Percentiles rank a stretch among this genome's conserved stretches.
Conservation (phyloP, 805 yeast genomes). For the Yarrowia deformans region DNA sequence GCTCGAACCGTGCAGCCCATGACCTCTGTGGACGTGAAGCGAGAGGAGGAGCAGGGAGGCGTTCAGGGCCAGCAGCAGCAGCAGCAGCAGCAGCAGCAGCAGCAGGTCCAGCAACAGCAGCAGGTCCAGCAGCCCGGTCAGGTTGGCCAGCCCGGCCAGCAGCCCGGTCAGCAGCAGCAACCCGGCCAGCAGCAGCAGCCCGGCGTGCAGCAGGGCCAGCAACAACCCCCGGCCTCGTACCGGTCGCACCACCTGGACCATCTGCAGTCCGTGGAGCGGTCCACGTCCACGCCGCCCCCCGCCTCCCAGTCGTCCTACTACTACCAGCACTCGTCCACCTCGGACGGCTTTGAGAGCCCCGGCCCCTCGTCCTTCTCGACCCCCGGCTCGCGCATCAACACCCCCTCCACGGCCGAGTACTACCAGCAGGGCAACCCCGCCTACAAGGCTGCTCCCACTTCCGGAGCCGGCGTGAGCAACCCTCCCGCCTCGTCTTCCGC, state of each 20-base stretch:
- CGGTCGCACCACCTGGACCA: conserved; percentile 39
- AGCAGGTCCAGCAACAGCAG: conserved; percentile 37
- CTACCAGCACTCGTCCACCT: conserved; percentile 39
- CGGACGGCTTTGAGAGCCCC: conserved; percentile 38
- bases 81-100: conserved; percentile 34
- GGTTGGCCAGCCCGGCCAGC: conserved; percentile 40
- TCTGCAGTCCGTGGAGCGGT: conserved; percentile 37
- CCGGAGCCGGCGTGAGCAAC: conserved; percentile 9
- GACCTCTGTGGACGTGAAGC: conserved; percentile 48
- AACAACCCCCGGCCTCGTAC: conserved; percentile 37
- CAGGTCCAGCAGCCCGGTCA: conserved; percentile 41
- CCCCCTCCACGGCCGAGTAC: conserved; percentile 39
- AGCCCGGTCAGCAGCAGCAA: conserved; percentile 28
- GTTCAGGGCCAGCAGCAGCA: conserved; percentile 40
- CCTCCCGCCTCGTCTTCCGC: conserved; percentile 33
- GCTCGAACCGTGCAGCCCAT: conserved; percentile 49
- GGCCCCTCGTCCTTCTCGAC: conserved; percentile 35
- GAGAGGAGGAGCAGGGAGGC: conserved; percentile 40
- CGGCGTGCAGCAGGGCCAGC: conserved; percentile 33
- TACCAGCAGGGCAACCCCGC: conserved; percentile 41
- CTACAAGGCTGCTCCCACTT: conserved; percentile 37
- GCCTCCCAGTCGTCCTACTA: conserved; percentile 41
- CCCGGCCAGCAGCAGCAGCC: conserved; percentile 29
- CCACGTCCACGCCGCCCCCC: conserved; percentile 41
- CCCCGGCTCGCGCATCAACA: conserved; percentile 39